Base-by-base conservation (phyloP, 768 basidiomycete species). In the Mycena latifolia region DNA sequence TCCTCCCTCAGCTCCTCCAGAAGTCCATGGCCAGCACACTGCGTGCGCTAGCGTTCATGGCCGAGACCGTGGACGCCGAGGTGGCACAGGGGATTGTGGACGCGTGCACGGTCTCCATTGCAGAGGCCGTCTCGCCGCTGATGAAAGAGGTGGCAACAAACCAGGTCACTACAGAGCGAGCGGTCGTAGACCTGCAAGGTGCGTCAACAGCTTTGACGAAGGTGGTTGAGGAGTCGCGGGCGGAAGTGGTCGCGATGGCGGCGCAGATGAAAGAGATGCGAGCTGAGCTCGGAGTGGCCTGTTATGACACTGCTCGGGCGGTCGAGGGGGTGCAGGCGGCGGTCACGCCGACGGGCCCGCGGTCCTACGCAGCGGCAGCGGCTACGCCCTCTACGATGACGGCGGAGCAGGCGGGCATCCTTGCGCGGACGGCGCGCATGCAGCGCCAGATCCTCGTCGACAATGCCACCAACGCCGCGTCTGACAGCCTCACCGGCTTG, bases 331-430 rank as follows among this genome's bases (percentile, higher is more conserved):
- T n/a, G n/a, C n/a, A n/a, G n/a, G n/a, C n/a, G n/a, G n/a, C n/a
- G n/a, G n/a, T n/a, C n/a, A n/a, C n/a, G n/a, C n/a, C n/a, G n/a
- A n/a, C n/a, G n/a, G n/a, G n/a, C n/a, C n/a, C n/a, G n/a, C n/a
- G n/a, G n/a, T 35, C 33, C 8, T 35, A 35, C 14, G 33, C 33
- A 14, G 33, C 33, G 33, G 33, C 33, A 7, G 33, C 33, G 14
- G 33, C 8, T 6, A 7, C 33, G 33, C 33, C 33, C 8, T 14
- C 8, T 35, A 14, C 14, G 8, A 35, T 35, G 33, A 53, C 61
- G 29, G 65, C 60, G 4, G 48, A 53, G 64, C 65, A 62, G 61
- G 71, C 43, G n/a, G 43, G 5, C n/a, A 22, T 45, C 11, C 22
- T 45, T 7, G 43, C 43, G 43, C 8, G 43, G 8, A 6, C 5